Percentiles rank a stretch among this genome's conserved stretches.
These are phyloP conservation scores for Eutypella sp. DNA, from an alignment of 2,329 filamentous ascomycete species.

Conservation along the genomic window DNA sequence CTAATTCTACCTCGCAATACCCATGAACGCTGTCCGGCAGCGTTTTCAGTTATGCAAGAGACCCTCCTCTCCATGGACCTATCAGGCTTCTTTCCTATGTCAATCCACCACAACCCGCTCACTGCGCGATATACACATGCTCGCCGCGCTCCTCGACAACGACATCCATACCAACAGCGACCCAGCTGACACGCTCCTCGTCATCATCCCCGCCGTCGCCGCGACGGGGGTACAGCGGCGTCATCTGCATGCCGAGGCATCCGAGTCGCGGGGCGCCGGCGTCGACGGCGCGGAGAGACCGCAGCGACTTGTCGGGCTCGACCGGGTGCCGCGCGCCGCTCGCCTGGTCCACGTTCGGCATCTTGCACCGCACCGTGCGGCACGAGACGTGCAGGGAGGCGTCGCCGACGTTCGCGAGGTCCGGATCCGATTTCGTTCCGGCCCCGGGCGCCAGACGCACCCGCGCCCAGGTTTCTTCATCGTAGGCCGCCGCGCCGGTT, in stretches of 20 bases:
- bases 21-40: too few relatives aligned
- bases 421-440: too few relatives aligned
- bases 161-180: slow-evolving; percentile 54
- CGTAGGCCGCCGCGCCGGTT: slow-evolving; percentile 57
- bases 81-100: too few relatives aligned
- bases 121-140: slow-evolving; percentile 39
- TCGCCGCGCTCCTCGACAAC: slow-evolving; percentile 41
- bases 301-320: slow-evolving; percentile 55
- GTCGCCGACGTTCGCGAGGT: slow-evolving; percentile 39
- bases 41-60: too few relatives aligned
- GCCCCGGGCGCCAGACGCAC: slow-evolving; percentile 48
- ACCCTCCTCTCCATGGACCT: too few relatives aligned
- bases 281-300: slow-evolving; percentile 56
- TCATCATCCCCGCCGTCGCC: background rate
- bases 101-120: too few relatives aligned
- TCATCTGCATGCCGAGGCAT: slow-evolving; percentile 63
- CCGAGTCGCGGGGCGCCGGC: slow-evolving; percentile 50
- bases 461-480: slow-evolving; percentile 65
- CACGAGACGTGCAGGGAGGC: slow-evolving; percentile 52
- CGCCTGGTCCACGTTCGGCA: slow-evolving; percentile 64
- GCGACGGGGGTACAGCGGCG: slow-evolving; percentile 39
- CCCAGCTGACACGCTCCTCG: slow-evolving; percentile 32
- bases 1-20: too few relatives aligned
- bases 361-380: slow-evolving; percentile 64
- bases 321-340: slow-evolving; percentile 50